Evolutionary conservation across 192 early-diverging fungal species (phyloP).

Genomic region (Backusella liffmaniae): DNA sequence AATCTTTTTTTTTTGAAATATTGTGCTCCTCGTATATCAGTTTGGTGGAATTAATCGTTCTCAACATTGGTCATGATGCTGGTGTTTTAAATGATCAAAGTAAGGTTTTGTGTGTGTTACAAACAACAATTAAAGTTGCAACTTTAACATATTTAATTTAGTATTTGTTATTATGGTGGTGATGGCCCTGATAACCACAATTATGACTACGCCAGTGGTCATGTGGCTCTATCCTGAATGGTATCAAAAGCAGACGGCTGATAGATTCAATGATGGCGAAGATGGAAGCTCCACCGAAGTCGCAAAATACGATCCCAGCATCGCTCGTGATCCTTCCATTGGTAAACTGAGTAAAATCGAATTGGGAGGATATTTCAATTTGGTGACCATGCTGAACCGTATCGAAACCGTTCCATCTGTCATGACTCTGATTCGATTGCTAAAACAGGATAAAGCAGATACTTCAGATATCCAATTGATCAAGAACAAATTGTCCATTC

Average conservation of each 20-base stretch:
- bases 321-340: conserved; percentile 11
- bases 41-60: conserved; percentile 92
- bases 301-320: not conserved
- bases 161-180: conserved; percentile 56
- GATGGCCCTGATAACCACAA: conserved; percentile 67
- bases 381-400: conserved; percentile 61
- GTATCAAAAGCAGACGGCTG: conserved; percentile 49
- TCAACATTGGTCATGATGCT: conserved; percentile 89
- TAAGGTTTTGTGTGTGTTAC: not conserved
- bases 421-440: conserved; percentile 65
- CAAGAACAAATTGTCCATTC: conserved; percentile 19
- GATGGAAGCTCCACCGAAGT: not conserved
- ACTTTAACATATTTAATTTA: not conserved
- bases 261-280: not conserved
- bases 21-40: conserved; percentile 26
- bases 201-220: conserved; percentile 82
- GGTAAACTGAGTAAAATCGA: not conserved
- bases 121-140: not conserved
- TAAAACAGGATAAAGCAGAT: conserved; percentile 18
- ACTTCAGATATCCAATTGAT: not conserved
- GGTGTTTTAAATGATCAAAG: conserved; percentile 71
- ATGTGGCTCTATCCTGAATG: conserved; percentile 69
- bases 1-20: too few species aligned
- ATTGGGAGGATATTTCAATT: not conserved
- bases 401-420: conserved; percentile 67